Evolutionary conservation across 306 rosid species (phyloP), one percentile per base, ranked within the genome.

Genomic region (Trifolium fragiferum): DNA sequence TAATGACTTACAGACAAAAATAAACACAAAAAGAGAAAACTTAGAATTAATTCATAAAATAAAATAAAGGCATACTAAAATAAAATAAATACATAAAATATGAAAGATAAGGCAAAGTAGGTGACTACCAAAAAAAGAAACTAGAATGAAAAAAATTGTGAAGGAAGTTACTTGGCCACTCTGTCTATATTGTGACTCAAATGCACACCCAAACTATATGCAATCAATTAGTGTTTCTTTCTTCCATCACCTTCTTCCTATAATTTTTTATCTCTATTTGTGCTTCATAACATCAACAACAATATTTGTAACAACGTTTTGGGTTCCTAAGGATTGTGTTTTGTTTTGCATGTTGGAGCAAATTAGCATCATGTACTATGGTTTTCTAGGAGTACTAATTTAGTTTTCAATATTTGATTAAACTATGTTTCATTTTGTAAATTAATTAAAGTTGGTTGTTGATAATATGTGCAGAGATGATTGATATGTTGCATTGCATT

Each of bases 401-500:
- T 40, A 10, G 61, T 43, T 57, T 70, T 33, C 0, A 19, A 8
- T 70, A 50, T 50, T 50, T 50, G 59, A 23, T 69, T 44, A 51
- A 43, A 19, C 50, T 60, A 13, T 41, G 5, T 30, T 49, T 77
- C 11, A 12, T 32, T 30, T 18, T 43, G 33, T 30, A 0, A 14
- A 47, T 68, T 53, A 37, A 77, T 6, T 14, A 58, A 20, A 20
- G 15, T 40, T 41, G 44, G 1, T 66, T 37, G 7, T 57, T 57
- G 9, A 57, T 57, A 19, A 6, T 32, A 25, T 62, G 27, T 80
- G 66, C 30, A 83, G 87, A 76, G 78, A 70, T 83, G 66, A 79
- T 77, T 80, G 78, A 80, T 69, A 86, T 84, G 87, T 66, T 83
- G 82, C 43, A 38, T 65, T 64, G 79, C 84, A 86, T 30, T 30